These are phyloP conservation scores for Ophiostoma ips DNA, from an alignment of 2,329 filamentous ascomycete species.

Conservation along the genomic window DNA sequence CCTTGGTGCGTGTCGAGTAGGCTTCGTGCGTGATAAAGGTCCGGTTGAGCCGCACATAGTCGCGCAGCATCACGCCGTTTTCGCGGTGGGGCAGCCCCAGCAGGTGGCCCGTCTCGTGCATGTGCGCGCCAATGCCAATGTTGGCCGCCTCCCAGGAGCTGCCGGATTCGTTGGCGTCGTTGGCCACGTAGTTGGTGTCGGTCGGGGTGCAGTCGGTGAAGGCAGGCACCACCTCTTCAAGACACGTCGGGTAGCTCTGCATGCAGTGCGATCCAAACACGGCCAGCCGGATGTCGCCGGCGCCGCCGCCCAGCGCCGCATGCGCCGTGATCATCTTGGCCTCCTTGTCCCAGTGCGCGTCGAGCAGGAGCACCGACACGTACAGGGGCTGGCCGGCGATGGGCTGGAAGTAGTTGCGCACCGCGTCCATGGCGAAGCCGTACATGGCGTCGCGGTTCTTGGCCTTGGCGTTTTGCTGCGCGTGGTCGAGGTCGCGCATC, in stretches of 20 bases:
- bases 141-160: conserved; percentile 95
- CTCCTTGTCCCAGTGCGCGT: conserved; percentile 72
- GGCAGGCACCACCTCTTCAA: conserved; percentile 81
- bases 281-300: conserved; percentile 63
- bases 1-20: conserved; percentile 75
- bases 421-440: conserved; percentile 60
- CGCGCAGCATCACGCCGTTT: conserved; percentile 79
- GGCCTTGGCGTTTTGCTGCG: conserved; percentile 61
- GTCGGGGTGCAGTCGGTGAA: conserved; percentile 86
- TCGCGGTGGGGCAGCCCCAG: conserved; percentile 86
- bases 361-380: conserved; percentile 74
- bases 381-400: conserved; percentile 70
- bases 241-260: conserved; percentile 75
- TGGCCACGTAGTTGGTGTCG: conserved; percentile 65
- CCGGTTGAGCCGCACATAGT: conserved; percentile 73
- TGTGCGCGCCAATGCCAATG: conserved; percentile 81
- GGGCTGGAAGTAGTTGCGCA: conserved; percentile 63
- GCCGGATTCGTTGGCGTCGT: conserved; percentile 74
- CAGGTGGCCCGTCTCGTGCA: conserved; percentile 82
- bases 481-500: conserved; percentile 61
- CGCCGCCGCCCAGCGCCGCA: conserved; percentile 64
- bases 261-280: conserved; percentile 88
- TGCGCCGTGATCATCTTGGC: conserved; percentile 62
- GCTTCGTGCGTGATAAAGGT: conserved; percentile 71
- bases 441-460: conserved; percentile 62